Conservation (phyloP, 2,329 filamentous ascomycete genomes). For the Fusarium foetens region DNA sequence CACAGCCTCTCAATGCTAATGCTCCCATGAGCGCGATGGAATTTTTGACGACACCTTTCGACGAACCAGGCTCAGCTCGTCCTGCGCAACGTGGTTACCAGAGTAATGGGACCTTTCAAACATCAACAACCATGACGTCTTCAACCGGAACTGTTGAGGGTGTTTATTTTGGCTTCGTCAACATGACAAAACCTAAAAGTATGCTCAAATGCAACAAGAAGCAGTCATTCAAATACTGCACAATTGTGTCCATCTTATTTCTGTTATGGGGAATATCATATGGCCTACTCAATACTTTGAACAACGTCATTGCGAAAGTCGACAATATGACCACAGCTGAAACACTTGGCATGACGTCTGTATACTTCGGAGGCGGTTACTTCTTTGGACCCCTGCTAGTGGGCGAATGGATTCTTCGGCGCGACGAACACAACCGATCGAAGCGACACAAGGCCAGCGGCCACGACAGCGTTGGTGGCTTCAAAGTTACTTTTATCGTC, state of each 20-base stretch:
- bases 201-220: conserved; percentile 71
- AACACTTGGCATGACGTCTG: conserved; percentile 73
- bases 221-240: conserved; percentile 77
- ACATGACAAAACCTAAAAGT: conserved; percentile 74
- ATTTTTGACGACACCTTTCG: conserved; percentile 58
- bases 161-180: conserved; percentile 81
- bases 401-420: conserved; percentile 75
- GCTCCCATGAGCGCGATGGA: conserved; percentile 54
- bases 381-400: conserved; percentile 75
- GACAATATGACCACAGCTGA: conserved; percentile 70
- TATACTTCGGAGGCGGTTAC: conserved; percentile 78
- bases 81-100: conserved; percentile 19
- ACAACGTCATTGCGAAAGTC: conserved; percentile 73
- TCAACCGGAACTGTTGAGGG: conserved; percentile 52
- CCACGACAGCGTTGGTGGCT: conserved; percentile 68
- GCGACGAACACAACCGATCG: conserved; percentile 69
- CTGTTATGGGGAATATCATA: conserved; percentile 93
- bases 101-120: conserved; percentile 17
- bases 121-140: conserved; percentile 49
- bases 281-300: conserved; percentile 84
- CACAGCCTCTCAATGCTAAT: conserved; percentile 42
- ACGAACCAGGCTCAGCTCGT: conserved; percentile 29
- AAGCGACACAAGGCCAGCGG: conserved; percentile 52
- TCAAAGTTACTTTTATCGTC: conserved; percentile 82
- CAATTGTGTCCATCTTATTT: conserved; percentile 82